Evolutionary conservation across 2,329 filamentous ascomycete genomes (phyloP).

Genomic region (Metarhizium robertsii): DNA sequence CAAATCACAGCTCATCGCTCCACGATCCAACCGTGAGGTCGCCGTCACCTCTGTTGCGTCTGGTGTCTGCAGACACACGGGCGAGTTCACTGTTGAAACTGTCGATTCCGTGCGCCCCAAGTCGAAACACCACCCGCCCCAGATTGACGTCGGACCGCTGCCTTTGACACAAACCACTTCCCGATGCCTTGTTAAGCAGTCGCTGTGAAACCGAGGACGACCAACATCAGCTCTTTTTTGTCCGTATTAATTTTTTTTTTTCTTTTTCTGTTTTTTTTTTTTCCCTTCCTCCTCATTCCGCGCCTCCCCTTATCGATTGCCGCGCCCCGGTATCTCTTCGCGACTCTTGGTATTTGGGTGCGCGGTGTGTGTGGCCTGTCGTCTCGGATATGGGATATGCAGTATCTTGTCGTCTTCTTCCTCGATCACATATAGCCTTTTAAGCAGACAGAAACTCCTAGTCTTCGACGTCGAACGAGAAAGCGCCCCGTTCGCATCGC

Average conservation of each 20-base stretch:
- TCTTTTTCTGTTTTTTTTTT: neutral
- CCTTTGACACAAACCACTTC: neutral
- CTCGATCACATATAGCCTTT: neutral
- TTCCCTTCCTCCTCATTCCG: neutral
- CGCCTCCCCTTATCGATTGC: neutral
- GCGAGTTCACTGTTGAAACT: neutral
- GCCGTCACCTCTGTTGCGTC: neutral
- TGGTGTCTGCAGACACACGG: neutral
- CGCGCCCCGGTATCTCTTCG: neutral
- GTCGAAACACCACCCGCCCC: conserved; percentile 1
- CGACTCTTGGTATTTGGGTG: neutral
- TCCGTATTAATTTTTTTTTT: neutral
- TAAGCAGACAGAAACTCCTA: neutral
- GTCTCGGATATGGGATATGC: conserved; percentile 2
- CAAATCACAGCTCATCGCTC: no score
- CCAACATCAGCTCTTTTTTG: neutral
- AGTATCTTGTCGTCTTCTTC: neutral
- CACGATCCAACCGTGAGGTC: neutral
- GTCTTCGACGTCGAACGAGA: neutral
- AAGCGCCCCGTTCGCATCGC: neutral
- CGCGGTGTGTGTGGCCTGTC: neutral
- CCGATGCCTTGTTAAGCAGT: neutral
- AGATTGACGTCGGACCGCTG: neutral
- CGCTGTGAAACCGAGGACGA: neutral
- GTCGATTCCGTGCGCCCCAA: neutral